Evolutionary conservation across 441 rosid genomes (phyloP), one percentile per base, ranked within the genome.

Genomic region (Populus hybrid): DNA sequence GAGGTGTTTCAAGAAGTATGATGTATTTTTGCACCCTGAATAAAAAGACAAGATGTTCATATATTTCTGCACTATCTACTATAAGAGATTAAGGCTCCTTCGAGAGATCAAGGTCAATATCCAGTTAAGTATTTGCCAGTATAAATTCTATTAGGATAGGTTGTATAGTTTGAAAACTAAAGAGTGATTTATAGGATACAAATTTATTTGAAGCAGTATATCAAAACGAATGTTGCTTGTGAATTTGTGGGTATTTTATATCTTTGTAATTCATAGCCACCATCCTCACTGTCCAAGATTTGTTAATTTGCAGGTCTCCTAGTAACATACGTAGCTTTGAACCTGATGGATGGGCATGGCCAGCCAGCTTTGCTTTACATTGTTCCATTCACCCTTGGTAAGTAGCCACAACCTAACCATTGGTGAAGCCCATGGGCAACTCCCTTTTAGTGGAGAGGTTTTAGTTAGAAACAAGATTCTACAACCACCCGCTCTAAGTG

Each of bases 341-440:
- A 89, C 87, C 73, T 91, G 91, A 91, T 91, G 95, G 95, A 91
- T 75, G 97, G 97, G 53, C 97, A 89, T 38, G 97, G 97, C 76
- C 97, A 92, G 75, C 97, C 97, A 16, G 97, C 97, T 28, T 81
- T 91, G 83, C 95, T 92, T 66, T 92, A 92, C 84, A 91, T 92
- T 23, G 97, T 92, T 74, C 97, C 97, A 2, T 92, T 91, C 86
- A 92, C 90, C 1, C 90, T 92, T 6, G 97, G 99, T 95, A 89
- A 80, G 75, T 32, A 3, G 4, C 32, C 19, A 35, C 32, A 14
- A 71, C 65, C 57, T 10, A 1, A 35, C 57, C 57, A 50, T 50
- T 16, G 19, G 57, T 14, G 57, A 14, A 50, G 7, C 57, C 7
- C 57, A 50, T 50, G 57, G 57, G 19, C 7, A 50, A 14, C 57